Evolutionary conservation across 2,329 filamentous ascomycete species (phyloP).

Genomic region (Aspergillus aculeatus): DNA sequence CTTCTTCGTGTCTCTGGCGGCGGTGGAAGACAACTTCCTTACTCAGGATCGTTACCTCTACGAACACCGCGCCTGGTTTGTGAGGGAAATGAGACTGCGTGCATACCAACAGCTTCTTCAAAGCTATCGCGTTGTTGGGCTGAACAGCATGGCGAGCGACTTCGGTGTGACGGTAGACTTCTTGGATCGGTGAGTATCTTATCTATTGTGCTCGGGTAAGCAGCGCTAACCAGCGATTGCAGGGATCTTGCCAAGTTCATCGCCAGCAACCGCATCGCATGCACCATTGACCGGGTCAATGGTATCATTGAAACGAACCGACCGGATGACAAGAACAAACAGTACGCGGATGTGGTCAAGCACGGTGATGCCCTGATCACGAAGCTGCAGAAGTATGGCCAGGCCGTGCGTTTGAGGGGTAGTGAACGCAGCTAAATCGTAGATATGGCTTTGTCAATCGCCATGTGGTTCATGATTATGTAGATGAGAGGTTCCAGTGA

Average conservation of each 20-base stretch:
- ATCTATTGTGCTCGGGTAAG: not conserved
- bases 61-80: conserved; percentile 96
- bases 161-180: conserved; percentile 98
- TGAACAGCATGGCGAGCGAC: conserved; percentile 94
- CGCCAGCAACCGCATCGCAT: conserved; percentile 86
- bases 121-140: conserved; percentile 94
- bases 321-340: conserved; percentile 99
- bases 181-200: conserved; percentile 72
- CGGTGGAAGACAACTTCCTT: conserved; percentile 91
- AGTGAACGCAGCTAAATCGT: conserved; percentile 75
- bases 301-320: conserved; percentile 98
- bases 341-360: conserved; percentile 96
- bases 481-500: conserved; percentile 9
- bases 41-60: conserved; percentile 91
- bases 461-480: conserved; percentile 2
- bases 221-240: conserved; percentile 18
- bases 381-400: conserved; percentile 98
- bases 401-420: conserved; percentile 88
- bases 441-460: conserved; percentile 3
- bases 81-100: conserved; percentile 94
- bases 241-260: conserved; percentile 97
- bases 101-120: conserved; percentile 96
- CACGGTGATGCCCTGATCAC: conserved; percentile 97
- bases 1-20: conserved; percentile 86
- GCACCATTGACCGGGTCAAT: conserved; percentile 95